Evolutionary conservation across 1,139 yeast species (phyloP), one percentile per base, ranked within the genome.

Genomic region (Magnusiomyces sp.): DNA sequence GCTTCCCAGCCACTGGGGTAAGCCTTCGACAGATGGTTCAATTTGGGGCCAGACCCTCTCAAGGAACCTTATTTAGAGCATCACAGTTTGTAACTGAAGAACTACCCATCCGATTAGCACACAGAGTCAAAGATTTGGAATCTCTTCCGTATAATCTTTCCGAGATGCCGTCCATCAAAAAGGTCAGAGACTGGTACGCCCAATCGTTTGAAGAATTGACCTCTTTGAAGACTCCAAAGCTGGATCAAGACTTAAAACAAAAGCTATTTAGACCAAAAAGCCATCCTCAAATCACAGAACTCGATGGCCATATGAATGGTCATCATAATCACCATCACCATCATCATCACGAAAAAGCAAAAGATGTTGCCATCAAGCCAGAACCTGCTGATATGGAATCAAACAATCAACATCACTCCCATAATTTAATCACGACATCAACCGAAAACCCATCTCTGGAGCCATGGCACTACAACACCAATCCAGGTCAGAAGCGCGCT

Each of bases 1-100:
- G 76, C 51, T 76, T 80, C 58, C 85, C 88, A 27, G 95, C 92
- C 53, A 86, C 95, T 1, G 89, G 95, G 1, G 87, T 88, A 5
- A 82, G 90, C 2, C 70, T 88, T 54, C 73, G 89, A 52, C 95
- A 86, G 64, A 87, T 88, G 95, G 95, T 88, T n/a, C 92, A 85
- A 64, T 86, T 87, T 68, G 95, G 96, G 2, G 80, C 82, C 10
- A 72, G 75, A 46, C 92, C 95, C 2, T 75, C 79, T 31, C 87
- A 85, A 14, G 95, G 94, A 1, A 80, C 87, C 7, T 71, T 88
- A 44, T 88, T 84, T 63, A 75, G 87, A 49, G 95, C 95, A 1
- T 83, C 92, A 13, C 87, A 83, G 65, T 88, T 88, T 64, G 81
- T 87, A 13, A 88, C 85, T 2, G 89, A 86, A 62, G 96, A 89